Conservation (phyloP, 805 yeast species). For the Kregervanrija fluxuum region DNA sequence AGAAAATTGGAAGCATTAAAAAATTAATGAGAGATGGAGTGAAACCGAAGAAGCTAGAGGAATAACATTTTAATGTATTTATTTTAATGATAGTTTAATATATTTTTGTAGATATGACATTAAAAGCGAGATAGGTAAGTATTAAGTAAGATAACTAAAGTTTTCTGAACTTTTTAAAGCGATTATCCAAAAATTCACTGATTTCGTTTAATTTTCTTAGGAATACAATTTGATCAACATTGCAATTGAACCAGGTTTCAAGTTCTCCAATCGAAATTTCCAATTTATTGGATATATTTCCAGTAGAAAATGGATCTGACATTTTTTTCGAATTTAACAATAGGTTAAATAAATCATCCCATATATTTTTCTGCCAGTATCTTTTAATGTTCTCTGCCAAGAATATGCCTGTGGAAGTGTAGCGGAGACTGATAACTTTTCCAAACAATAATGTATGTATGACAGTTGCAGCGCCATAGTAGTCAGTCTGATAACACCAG, state of each 20-base stretch:
- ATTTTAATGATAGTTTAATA: too few species aligned
- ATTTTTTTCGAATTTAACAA: conserved; percentile 50
- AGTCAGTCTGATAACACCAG: conserved; percentile 80
- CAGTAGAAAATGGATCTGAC: background rate
- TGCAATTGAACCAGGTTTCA: conserved; percentile 15
- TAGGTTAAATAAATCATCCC: conserved; percentile 60
- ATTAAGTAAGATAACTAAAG: too few species aligned
- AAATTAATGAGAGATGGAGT: too few species aligned
- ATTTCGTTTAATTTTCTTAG: conserved; percentile 7
- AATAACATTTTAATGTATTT: background rate
- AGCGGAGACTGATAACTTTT: conserved; percentile 38
- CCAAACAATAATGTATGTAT: conserved; percentile 73
- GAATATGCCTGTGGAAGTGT: conserved; percentile 20
- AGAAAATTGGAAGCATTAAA: conserved; percentile 1
- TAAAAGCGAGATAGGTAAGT: too few species aligned
- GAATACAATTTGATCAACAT: conserved; percentile 8
- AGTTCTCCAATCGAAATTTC: conserved; percentile 6
- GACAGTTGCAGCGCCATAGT: conserved; percentile 72
- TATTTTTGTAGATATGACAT: too few species aligned
- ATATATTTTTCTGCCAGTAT: conserved; percentile 68
- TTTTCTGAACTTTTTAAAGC: conserved; percentile 1
- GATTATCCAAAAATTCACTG: conserved; percentile 3
- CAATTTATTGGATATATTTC: conserved; percentile 1
- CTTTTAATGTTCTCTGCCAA: conserved; percentile 48
- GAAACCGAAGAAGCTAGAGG: too few species aligned